A percentile compares a stretch with the other conserved stretches of the same genome.
These are phyloP conservation scores for Botrytis squamosa DNA, from an alignment of 2,329 filamentous ascomycete species.

Conservation along the genomic window DNA sequence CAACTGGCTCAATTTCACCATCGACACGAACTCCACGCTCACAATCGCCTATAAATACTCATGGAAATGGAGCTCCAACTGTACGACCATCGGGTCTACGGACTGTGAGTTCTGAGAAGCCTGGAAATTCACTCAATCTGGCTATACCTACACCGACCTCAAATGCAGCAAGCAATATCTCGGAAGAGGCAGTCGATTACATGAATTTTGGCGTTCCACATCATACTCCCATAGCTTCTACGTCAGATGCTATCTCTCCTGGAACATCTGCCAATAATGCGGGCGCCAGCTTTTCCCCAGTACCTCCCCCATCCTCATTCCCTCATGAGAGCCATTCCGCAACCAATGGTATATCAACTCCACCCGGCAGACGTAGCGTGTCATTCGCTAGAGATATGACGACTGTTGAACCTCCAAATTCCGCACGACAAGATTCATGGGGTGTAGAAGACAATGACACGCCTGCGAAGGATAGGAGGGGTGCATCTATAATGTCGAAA, in stretches of 20 bases:
- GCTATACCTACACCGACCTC: slow-evolving; percentile 24
- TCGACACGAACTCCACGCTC: slow-evolving; percentile 39
- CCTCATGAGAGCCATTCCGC: slow-evolving; percentile 19
- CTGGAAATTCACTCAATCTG: slow-evolving; percentile 23
- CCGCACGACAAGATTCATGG: slow-evolving; percentile 63
- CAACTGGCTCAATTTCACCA: slow-evolving; percentile 42
- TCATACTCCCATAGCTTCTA: slow-evolving; percentile 14
- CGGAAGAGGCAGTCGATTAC: slow-evolving; percentile 37
- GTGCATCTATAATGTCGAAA: slow-evolving; percentile 72
- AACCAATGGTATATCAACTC: slow-evolving; percentile 35
- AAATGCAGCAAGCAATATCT: slow-evolving; percentile 26
- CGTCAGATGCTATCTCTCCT: background rate
- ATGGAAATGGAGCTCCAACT: slow-evolving; percentile 31
- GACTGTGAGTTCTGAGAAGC: slow-evolving; percentile 30
- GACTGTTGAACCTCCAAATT: slow-evolving; percentile 47
- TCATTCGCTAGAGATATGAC: slow-evolving; percentile 63
- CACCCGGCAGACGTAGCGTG: slow-evolving; percentile 60
- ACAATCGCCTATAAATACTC: slow-evolving; percentile 32
- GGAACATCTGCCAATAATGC: slow-evolving; percentile 9
- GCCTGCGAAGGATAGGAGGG: slow-evolving; percentile 56
- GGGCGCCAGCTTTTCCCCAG: slow-evolving; percentile 17
- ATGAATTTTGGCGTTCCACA: slow-evolving; percentile 38
- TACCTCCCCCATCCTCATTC: slow-evolving; percentile 24
- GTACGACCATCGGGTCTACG: slow-evolving; percentile 34
- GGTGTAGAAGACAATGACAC: slow-evolving; percentile 59